Evolutionary conservation across 495 filamentous ascomycete genomes (phyloP).

Genomic region (Aspergillus ostianus): DNA sequence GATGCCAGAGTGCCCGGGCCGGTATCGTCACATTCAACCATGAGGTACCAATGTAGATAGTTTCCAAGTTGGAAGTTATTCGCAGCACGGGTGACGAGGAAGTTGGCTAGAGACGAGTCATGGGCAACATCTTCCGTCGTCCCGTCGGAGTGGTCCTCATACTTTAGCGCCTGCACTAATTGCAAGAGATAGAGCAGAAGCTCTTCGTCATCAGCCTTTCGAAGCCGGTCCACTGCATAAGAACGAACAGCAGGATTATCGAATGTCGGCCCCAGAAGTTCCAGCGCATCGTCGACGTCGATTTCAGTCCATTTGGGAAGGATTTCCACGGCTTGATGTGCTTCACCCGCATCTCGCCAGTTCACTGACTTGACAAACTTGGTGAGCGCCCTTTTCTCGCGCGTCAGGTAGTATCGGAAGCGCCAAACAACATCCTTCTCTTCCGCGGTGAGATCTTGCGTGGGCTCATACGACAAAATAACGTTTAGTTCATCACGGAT

Average conservation of each 20-base stretch:
- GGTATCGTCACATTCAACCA: slow-evolving; percentile 91
- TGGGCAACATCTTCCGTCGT: slow-evolving; percentile 61
- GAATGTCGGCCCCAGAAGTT: slow-evolving; percentile 88
- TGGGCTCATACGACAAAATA: slow-evolving; percentile 91
- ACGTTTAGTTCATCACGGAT: slow-evolving; percentile 88
- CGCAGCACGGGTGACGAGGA: slow-evolving; percentile 82
- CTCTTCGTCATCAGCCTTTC: slow-evolving; percentile 92
- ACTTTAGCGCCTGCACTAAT: slow-evolving; percentile 94
- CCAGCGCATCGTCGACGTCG: slow-evolving; percentile 94
- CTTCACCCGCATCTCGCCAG: slow-evolving; percentile 85
- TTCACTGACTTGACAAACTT: slow-evolving; percentile 98
- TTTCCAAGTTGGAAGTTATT: slow-evolving; percentile 88
- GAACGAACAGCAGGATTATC: slow-evolving; percentile 83
- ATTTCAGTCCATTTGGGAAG: slow-evolving; percentile 95
- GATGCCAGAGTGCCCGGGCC: slow-evolving; percentile 65
- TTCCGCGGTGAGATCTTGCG: slow-evolving; percentile 78
- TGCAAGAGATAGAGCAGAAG: slow-evolving; percentile 90
- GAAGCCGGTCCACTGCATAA: slow-evolving; percentile 88
- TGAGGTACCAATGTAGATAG: slow-evolving; percentile 96
- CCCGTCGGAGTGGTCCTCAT: slow-evolving; percentile 68
- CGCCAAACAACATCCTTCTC: slow-evolving; percentile 98
- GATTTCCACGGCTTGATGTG: slow-evolving; percentile 83
- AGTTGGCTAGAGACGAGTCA: slow-evolving; percentile 86
- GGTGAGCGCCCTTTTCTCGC: slow-evolving; percentile 90
- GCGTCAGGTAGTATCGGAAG: slow-evolving; percentile 87